These are phyloP conservation scores for Scleromitrula shiraiana DNA, from an alignment of 2,329 filamentous ascomycete genomes.

Conservation along the genomic window DNA sequence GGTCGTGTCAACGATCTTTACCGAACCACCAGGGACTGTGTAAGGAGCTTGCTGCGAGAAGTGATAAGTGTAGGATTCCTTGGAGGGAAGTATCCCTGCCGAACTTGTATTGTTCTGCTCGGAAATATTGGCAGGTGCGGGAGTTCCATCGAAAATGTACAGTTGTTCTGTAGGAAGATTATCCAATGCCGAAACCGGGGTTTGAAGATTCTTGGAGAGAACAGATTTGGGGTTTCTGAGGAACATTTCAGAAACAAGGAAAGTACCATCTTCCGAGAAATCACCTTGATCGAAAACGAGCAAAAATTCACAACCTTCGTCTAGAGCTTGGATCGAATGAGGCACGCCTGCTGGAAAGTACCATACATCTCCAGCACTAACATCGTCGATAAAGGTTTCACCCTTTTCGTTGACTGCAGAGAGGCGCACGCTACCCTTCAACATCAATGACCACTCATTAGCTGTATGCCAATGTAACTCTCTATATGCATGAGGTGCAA, in stretches of 20 bases:
- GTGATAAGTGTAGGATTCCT: slow-evolving; percentile 40
- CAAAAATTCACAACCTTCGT: slow-evolving; percentile 48
- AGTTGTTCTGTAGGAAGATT: slow-evolving; percentile 38
- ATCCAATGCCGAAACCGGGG: slow-evolving; percentile 40
- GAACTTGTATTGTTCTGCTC: slow-evolving; percentile 39
- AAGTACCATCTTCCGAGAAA: slow-evolving; percentile 53
- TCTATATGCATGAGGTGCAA: slow-evolving; percentile 49
- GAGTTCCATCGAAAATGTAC: slow-evolving; percentile 46
- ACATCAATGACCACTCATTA: slow-evolving; percentile 43
- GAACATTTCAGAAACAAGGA: slow-evolving; percentile 36
- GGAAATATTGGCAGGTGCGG: slow-evolving; percentile 37
- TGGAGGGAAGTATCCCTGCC: slow-evolving; percentile 30
- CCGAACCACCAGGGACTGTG: slow-evolving; percentile 45
- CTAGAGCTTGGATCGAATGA: slow-evolving; percentile 47
- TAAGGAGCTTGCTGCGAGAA: slow-evolving; percentile 38
- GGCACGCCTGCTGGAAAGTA: slow-evolving; percentile 44
- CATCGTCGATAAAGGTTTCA: slow-evolving; percentile 39
- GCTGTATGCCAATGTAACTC: slow-evolving; percentile 57
- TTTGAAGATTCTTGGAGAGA: slow-evolving; percentile 45
- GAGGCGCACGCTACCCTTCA: slow-evolving; percentile 46
- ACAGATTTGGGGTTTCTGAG: slow-evolving; percentile 34
- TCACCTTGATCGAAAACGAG: slow-evolving; percentile 51
- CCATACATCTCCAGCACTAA: slow-evolving; percentile 46
- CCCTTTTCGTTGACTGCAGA: slow-evolving; percentile 45
- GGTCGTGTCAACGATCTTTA: slow-evolving; percentile 50